These are phyloP conservation scores for Bathelium albidoporum DNA, from an alignment of 495 filamentous ascomycete species.

Conservation along the genomic window DNA sequence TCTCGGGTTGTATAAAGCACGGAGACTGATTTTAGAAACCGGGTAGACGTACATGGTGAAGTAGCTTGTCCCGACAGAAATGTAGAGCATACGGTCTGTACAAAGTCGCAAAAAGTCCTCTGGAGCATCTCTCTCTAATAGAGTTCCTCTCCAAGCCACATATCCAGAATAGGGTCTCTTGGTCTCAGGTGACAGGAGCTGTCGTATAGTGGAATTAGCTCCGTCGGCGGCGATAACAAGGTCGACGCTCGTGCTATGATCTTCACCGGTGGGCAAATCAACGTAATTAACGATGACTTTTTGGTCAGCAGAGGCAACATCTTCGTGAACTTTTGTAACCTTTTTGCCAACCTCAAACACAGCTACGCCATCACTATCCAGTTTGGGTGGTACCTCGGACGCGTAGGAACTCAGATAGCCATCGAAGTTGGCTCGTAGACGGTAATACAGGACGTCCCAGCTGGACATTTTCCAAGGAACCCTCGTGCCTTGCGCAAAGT, in stretches of 20 bases:
- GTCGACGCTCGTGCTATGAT: conserved; percentile 32
- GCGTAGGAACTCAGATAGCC: conserved; percentile 36
- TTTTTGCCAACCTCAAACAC: conserved; percentile 35
- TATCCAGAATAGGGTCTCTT: conserved; percentile 43
- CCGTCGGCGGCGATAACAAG: conserved; percentile 46
- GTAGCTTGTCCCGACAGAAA: conserved; percentile 30
- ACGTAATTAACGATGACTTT: background rate
- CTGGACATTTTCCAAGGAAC: conserved; percentile 36
- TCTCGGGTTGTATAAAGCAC: too few species aligned
- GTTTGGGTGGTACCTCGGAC: conserved; percentile 21
- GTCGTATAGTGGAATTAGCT: conserved; percentile 40
- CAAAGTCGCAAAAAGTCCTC: conserved; percentile 17
- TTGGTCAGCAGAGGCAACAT: conserved; percentile 26
- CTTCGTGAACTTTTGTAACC: conserved; percentile 37
- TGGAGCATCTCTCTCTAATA: conserved; percentile 31
- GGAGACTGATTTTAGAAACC: background rate
- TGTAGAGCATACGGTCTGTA: conserved; percentile 30
- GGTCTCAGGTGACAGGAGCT: conserved; percentile 34
- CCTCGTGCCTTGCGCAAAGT: conserved; percentile 29
- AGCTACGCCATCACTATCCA: conserved; percentile 29
- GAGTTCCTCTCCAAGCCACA: conserved; percentile 42
- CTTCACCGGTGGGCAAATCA: conserved; percentile 16
- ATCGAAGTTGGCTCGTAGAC: conserved; percentile 45
- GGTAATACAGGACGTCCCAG: conserved; percentile 44
- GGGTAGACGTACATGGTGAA: conserved; percentile 33